Evolutionary conservation across 2,329 filamentous ascomycete genomes (phyloP).

Genomic region (Aspergillus brunneoviolaceus): DNA sequence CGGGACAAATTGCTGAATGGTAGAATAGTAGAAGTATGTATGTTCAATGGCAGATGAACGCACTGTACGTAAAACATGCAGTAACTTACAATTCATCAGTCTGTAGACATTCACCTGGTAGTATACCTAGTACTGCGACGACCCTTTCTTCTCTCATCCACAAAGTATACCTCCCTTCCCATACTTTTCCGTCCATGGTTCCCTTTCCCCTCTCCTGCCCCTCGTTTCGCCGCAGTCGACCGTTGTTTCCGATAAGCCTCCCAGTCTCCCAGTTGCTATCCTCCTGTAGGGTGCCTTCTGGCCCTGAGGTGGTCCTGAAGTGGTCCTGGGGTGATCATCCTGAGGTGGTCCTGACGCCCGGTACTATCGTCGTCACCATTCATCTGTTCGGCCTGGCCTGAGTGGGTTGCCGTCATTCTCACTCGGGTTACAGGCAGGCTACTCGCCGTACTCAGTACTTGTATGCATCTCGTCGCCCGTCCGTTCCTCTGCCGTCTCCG

Average conservation of each 20-base stretch:
- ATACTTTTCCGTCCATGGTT: constrained; percentile 1
- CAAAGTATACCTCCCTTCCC: neutral
- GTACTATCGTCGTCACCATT: constrained; percentile 20
- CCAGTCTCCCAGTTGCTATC: constrained; percentile 15
- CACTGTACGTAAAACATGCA: neutral
- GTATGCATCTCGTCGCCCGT: constrained; percentile 1
- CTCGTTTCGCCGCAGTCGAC: constrained; percentile 24
- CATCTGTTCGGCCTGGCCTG: constrained; percentile 12
- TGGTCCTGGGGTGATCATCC: no score
- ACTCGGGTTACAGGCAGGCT: neutral
- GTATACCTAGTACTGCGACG: no score
- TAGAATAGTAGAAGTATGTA: no score
- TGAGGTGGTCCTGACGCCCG: constrained; percentile 7
- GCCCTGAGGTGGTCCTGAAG: constrained; percentile 1
- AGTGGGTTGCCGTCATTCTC: constrained; percentile 16
- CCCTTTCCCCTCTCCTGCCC: constrained; percentile 14
- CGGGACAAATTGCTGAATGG: neutral
- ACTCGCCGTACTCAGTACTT: neutral
- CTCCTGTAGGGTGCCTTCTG: neutral
- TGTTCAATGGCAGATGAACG: no score
- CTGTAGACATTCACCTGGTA: neutral
- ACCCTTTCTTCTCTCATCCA: neutral
- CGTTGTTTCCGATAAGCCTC: constrained; percentile 35
- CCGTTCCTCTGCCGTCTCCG: neutral
- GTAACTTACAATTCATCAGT: neutral